Evolutionary conservation across 495 filamentous ascomycete genomes (phyloP).

Genomic region (Bryoglossum gracile): DNA sequence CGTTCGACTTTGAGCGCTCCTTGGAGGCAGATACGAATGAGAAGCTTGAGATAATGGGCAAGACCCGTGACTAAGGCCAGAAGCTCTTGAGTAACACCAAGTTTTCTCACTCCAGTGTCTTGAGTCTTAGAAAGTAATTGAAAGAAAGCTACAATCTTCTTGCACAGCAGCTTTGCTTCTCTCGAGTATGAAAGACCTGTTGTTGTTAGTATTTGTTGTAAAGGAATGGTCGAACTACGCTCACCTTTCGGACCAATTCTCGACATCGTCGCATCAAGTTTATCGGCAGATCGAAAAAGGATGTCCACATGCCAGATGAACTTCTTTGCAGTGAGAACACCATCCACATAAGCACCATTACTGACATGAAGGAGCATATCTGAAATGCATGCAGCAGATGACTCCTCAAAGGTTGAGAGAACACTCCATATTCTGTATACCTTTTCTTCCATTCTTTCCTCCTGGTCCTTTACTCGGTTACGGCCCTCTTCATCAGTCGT

Average conservation of each 20-base stretch:
- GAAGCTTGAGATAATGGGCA: constrained; percentile 95
- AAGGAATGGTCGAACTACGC: not conserved
- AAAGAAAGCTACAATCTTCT: constrained; percentile 99
- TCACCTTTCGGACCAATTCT: constrained; percentile 67
- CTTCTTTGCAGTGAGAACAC: constrained; percentile 89
- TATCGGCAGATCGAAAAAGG: constrained; percentile 82
- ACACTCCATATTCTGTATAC: constrained; percentile 98
- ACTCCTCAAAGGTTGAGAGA: constrained; percentile 93
- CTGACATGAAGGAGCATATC: constrained; percentile 99
- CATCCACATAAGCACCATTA: constrained; percentile 93
- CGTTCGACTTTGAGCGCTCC: constrained; percentile 87
- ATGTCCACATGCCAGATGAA: constrained; percentile 97
- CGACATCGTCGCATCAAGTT: constrained; percentile 65
- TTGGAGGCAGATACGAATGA: constrained; percentile 94
- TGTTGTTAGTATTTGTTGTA: constrained; percentile 11
- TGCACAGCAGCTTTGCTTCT: constrained; percentile 95
- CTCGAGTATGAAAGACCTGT: constrained; percentile 82
- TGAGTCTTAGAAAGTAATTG: constrained; percentile 87
- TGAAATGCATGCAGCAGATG: constrained; percentile 94
- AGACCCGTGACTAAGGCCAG: constrained; percentile 92
- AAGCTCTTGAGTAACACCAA: constrained; percentile 95
- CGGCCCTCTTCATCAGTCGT: constrained; percentile 65
- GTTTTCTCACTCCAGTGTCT: constrained; percentile 75
- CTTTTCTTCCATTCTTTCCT: constrained; percentile 95
- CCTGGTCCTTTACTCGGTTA: constrained; percentile 67